Evolutionary conservation across 192 early-diverging fungal species (phyloP).

Genomic region (Entomortierella beljakovae): DNA sequence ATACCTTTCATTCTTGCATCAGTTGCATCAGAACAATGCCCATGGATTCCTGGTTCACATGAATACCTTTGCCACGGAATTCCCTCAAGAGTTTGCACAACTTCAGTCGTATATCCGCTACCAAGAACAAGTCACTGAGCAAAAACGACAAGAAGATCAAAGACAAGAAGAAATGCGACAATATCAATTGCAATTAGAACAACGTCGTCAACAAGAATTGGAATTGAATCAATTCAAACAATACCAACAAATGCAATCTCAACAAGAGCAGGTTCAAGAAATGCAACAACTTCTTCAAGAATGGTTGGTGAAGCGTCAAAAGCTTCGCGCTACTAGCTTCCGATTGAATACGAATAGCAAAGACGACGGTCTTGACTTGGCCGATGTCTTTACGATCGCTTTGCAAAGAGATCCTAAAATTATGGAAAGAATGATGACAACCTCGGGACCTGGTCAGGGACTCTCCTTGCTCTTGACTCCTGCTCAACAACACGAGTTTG

Average conservation of each 20-base stretch:
- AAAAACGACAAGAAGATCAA: conserved; percentile 28
- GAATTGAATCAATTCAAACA: conserved; percentile 28
- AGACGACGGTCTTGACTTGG: conserved; percentile 34
- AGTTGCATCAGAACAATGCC: conserved; percentile 31
- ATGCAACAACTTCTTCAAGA: conserved; percentile 39
- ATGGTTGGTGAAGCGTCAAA: conserved; percentile 36
- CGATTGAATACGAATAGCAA: conserved; percentile 11
- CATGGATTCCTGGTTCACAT: conserved; percentile 47
- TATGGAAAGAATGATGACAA: conserved; percentile 34
- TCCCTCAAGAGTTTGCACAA: conserved; percentile 46
- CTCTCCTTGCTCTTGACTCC: conserved; percentile 26
- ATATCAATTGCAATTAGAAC: conserved; percentile 40
- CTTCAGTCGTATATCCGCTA: conserved; percentile 41
- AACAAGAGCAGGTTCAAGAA: conserved; percentile 25
- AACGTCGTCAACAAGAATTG: conserved; percentile 26
- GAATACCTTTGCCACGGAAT: conserved; percentile 48
- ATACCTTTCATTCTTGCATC: conserved; percentile 45
- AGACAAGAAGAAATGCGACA: conserved; percentile 39
- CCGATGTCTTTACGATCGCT: conserved; percentile 45
- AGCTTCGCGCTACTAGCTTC: conserved; percentile 10
- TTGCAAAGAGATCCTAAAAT: conserved; percentile 44
- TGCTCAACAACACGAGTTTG: conserved; percentile 30
- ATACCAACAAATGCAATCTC: conserved; percentile 19
- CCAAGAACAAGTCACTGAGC: conserved; percentile 28
- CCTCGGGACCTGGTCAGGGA: conserved; percentile 15